Base-by-base conservation (phyloP, 208 protist species). In the Crithidia fasciculata region DNA sequence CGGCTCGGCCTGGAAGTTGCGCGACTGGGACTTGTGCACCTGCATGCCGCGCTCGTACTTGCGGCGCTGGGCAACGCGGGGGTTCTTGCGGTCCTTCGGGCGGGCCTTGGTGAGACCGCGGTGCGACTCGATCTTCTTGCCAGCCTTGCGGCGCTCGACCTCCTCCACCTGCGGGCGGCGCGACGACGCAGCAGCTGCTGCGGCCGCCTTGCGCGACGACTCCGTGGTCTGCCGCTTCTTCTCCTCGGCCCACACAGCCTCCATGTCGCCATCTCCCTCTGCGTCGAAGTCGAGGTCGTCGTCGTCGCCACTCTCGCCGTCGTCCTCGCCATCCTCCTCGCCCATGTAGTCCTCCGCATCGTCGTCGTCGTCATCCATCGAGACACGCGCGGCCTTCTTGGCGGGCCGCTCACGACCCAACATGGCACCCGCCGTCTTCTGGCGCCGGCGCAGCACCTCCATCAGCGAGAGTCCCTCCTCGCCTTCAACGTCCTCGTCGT, bases 11-110 rank as follows among this genome's bases (percentile, higher is more conserved):
- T 94, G 84, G 69, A 85, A 83, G 39, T 70, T 87, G 63, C 87
- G 84, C 9, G 81, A 83, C 73, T 97, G 90, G 10, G 90, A 80
- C 86, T 95, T 95, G 76, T 95, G 90, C 19, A 94, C 86, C 44
- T 85, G 90, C 76, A 95, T 81, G 44, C 90, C 89, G 19, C 88
- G 87, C 76, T 95, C 88, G 70, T 95, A 95, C 84, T 97, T 97
- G 72, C 88, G 86, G 19, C 93, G 85, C 79, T 95, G 93, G 36
- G 90, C 90, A 12, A 94, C 86, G 52, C 93, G 88, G 3, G 93
- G 93, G 18, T 87, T 97, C 80, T 97, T 97, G 74, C 93, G 88
- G 62, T 97, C 93, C 81, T 94, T 95, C 57, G 93, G 93, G 3
- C 93, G 86, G 9, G 92, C 60, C 84, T 90, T 92, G 9, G 92